These are phyloP conservation scores for Clitoria ternatea DNA, from an alignment of 306 rosid species.

Conservation along the genomic window DNA sequence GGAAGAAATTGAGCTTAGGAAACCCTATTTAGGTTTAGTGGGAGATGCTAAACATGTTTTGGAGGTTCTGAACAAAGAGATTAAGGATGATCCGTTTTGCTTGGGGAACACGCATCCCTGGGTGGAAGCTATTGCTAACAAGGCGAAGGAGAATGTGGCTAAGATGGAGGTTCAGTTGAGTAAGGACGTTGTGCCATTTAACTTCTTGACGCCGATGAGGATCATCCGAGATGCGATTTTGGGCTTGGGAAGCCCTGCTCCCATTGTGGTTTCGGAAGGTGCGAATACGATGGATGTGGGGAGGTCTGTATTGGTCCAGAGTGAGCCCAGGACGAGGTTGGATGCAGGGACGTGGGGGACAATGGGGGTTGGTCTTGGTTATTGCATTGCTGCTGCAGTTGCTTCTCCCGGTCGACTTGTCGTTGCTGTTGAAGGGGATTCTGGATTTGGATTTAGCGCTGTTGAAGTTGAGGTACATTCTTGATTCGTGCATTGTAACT, in stretches of 20 bases:
- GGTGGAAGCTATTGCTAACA: constrained; percentile 62
- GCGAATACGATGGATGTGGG: constrained; percentile 51
- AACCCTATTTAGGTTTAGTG: constrained; percentile 71
- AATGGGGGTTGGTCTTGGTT: constrained; percentile 87
- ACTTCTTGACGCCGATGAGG: constrained; percentile 46
- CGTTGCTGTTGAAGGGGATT: constrained; percentile 91
- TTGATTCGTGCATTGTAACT: not conserved
- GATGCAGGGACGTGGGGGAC: constrained; percentile 70
- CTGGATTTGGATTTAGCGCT: constrained; percentile 94
- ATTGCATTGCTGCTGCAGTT: constrained; percentile 93
- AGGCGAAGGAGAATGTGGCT: constrained; percentile 59
- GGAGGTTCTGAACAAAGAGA: constrained; percentile 61
- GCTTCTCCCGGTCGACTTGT: constrained; percentile 85
- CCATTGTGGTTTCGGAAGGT: constrained; percentile 42
- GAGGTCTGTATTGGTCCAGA: constrained; percentile 48
- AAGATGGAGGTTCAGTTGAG: constrained; percentile 81
- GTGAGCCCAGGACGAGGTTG: constrained; percentile 48
- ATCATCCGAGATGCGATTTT: constrained; percentile 45
- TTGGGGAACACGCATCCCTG: constrained; percentile 73
- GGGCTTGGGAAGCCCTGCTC: constrained; percentile 36
- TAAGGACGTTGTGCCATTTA: constrained; percentile 77
- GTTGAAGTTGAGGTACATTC: constrained; percentile 95
- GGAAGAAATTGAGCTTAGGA: constrained; percentile 78
- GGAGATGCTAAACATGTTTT: constrained; percentile 77
- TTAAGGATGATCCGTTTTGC: constrained; percentile 92